phyloP scores from a whole-genome alignment of 495 filamentous ascomycete genomes.

The Bathelium albidoporum region DNA sequence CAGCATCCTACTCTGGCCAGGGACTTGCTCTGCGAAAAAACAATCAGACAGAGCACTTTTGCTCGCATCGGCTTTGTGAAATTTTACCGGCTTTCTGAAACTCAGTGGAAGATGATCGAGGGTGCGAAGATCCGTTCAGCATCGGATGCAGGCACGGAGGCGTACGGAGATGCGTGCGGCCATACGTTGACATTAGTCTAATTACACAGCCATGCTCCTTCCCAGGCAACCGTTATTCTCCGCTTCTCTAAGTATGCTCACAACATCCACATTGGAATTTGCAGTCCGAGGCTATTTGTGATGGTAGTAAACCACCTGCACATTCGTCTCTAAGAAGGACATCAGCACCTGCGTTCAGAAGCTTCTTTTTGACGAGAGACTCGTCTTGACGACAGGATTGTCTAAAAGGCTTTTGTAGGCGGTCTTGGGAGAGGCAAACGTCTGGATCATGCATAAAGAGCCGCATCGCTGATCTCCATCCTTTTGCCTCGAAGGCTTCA shows the following conservation, averaged over 20 bases:
- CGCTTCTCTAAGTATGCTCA: not conserved
- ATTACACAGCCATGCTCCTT: not conserved
- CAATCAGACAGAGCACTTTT: not conserved
- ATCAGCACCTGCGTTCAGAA: not conserved
- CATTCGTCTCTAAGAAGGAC: not conserved
- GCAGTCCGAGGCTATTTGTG: not conserved
- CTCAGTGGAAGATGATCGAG: not conserved
- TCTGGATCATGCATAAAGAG: not conserved
- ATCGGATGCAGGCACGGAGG: not conserved
- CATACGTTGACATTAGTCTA: not conserved
- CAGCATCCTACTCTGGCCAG: not conserved
- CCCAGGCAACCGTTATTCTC: not conserved
- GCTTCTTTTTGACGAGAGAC: not conserved
- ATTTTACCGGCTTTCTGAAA: not conserved
- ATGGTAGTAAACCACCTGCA: not conserved
- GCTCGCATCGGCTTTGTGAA: not conserved
- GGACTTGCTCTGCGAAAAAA: not conserved
- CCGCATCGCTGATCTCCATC: not conserved
- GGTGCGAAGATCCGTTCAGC: not conserved
- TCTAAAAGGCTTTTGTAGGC: not conserved
- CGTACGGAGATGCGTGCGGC: not conserved
- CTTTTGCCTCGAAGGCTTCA: not conserved
- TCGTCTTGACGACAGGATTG: not conserved
- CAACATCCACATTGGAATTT: not conserved
- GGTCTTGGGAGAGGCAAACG: not conserved